Evolutionary conservation across 495 filamentous ascomycete species (phyloP).

Genomic region (Chaetomium cochliodes): DNA sequence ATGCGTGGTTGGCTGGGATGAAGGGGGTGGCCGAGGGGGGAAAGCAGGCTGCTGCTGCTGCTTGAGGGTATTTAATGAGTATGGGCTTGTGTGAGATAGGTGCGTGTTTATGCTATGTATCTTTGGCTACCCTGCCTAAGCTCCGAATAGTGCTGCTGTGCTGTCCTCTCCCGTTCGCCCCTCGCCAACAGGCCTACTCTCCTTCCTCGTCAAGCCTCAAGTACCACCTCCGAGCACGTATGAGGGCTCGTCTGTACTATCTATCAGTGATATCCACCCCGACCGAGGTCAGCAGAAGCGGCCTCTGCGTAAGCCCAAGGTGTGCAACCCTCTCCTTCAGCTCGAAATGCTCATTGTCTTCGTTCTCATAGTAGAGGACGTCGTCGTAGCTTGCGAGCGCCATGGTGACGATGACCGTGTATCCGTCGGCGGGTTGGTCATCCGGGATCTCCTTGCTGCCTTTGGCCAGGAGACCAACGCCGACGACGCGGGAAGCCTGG

Average conservation of each 20-base stretch:
- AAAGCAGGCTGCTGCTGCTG: not conserved
- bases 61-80: not conserved
- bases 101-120: not conserved
- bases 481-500: conserved; percentile 29
- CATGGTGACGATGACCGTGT: conserved; percentile 57
- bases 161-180: not conserved
- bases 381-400: conserved; percentile 63
- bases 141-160: too few relatives aligned
- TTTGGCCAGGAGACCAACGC: too few relatives aligned
- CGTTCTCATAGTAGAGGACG: conserved; percentile 67
- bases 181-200: not conserved
- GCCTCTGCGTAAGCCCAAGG: too few relatives aligned
- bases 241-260: not conserved
- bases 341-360: too few relatives aligned
- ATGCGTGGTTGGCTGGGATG: conserved; percentile 36
- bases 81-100: not conserved
- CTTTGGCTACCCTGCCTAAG: too few relatives aligned
- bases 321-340: conserved; percentile 45
- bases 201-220: not conserved
- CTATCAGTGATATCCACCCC: not conserved
- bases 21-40: conserved; percentile 33
- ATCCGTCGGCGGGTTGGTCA: conserved; percentile 62
- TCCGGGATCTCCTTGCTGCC: conserved; percentile 39
- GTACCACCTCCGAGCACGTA: too few relatives aligned
- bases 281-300: too few relatives aligned